Base-by-base conservation (phyloP, 2,329 filamentous ascomycete genomes). In the Trichophyton simii region DNA sequence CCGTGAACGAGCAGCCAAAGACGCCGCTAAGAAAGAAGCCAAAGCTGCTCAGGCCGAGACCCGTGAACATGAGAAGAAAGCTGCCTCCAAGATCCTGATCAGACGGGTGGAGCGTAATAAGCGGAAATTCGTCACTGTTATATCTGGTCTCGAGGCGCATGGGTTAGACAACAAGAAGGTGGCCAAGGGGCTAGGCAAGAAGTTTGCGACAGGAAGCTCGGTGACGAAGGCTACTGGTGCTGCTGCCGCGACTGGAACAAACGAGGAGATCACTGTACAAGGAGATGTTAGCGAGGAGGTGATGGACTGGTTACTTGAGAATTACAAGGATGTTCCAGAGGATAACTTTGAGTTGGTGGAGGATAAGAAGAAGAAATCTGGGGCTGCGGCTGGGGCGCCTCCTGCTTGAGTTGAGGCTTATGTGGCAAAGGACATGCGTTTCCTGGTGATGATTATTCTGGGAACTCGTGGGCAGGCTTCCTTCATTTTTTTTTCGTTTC, bases 61-160 rank as follows among this genome's bases (percentile, higher is more conserved):
- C 65, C 90, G 91, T 72, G 86, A 91, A 65, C 86, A 86, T 25
- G 89, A 91, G 72, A 86, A 87, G 71, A 87, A 92, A 67, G 89
- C 90, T 42, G 84, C 87, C 63, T 89, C 87, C 66, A 87, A 91
- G 71, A 79, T 99, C 60, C 86, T 84, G 62, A 96, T 99, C 78
- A 96, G 96, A 82, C 89, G 94, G 28, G 94, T 99, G 68, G 94
- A 97, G 80, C 86, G 94, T 65, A 97, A 96, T 77, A 99, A 99
- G 82, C 85, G 94, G 71, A 99, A 99, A 79, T 95, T 86, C 72
- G 91, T 99, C 60, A 99, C 94, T 0, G 87, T 91, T 15, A 86
- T 99, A n/a, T 84, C 84, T 5, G 94, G 94, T 0, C 80, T 99
- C 20, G 94, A 99, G 74, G 85, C 87, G 0, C 95, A 96, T 70